Base-by-base conservation (phyloP, 2,329 filamentous ascomycete genomes). In the Pyrenochaeta sp. region DNA sequence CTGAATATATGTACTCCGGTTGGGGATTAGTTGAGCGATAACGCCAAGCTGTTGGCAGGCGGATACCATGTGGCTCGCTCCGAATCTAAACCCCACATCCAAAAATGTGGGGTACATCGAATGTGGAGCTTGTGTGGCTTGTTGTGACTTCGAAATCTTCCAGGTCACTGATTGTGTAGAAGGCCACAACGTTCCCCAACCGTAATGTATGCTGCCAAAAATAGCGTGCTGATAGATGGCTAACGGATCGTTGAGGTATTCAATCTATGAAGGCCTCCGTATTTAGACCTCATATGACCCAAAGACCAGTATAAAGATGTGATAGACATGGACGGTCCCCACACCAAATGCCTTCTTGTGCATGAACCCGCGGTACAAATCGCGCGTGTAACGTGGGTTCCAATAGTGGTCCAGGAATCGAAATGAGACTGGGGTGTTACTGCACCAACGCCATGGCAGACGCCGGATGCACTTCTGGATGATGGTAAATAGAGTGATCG, bases 51-150 rank as follows among this genome's bases (percentile, higher is more conserved):
- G 34, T 47, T 19, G 32, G 32, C 25, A 28, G 28, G 43, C 50
- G 22, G 12, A 27, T 32, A 37, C 9, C 36, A 10, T 53, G 27
- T 34, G 37, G 47, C 46, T 59, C 45, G 27, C 53, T 59, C 53
- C 57, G 53, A 44, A 59, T 57, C 57, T 34, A 27, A 39, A 51
- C 57, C 46, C 57, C 57, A 56, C 57, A 59, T 57, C 34, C 40
- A 43, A n/a, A 19, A 22, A 44, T 55, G 56, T 58, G 57, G 57
- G 49, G 49, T 50, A 34, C 36, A 37, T 49, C 32, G 39, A 34
- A 27, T 47, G 48, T 50, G 57, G 47, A 42, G 6, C 30, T 51
- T 43, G 36, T 47, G 40, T 56, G 50, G 57, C 50, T 46, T 32
- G 24, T n/a, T 47, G 27, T 34, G 39, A 39, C 30, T 25, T 47